Evolutionary conservation across 768 basidiomycete genomes (phyloP), one percentile per base, ranked within the genome.

Genomic region (Lactarius hatsudake): DNA sequence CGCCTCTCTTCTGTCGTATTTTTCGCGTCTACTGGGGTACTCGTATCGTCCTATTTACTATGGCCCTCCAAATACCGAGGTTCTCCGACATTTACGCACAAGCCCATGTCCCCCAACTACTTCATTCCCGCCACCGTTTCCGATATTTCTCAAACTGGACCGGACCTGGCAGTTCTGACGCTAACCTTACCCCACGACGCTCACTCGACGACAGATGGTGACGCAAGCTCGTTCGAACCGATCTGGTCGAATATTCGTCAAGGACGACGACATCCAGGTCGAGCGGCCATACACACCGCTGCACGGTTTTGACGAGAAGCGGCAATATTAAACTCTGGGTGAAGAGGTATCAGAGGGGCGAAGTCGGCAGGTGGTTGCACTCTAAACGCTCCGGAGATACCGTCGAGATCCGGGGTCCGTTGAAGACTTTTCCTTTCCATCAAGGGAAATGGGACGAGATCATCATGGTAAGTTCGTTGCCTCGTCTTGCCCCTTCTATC

Each of bases 221-320:
- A 71, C 17, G 18, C 71, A 10, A 43, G 65, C 0, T 70, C 71
- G 20, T 56, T 71, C 12, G 59, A 60, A 12, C 84, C 82, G 34
- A 85, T 93, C 66, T 94, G 87, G 84, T 90, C 90, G n/a, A 45
- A 78, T 94, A 15, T 94, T 82, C 75, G 80, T 94, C 74, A 94
- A 94, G 74, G 91, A 94, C 74, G 88, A 89, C 69, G 93, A 93
- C 71, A 93, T 94, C 26, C 93, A 94, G 76, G 90, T 94, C 38
- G 93, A 94, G 73, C 78, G 93, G 62, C 87, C 91, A 15, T 94
- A 94, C 73, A 94, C 93, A 5, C 93, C 93, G 5, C 77, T 94
- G 58, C 81, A 86, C 68, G 88, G 92, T 26, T 78, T 93, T 28
- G 87, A 89, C 61, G 78, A 82, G 62, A 74, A 86, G n/a, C 13